Evolutionary conservation across 192 early-diverging fungal genomes (phyloP).

Genomic region (Backusella morwellensis): DNA sequence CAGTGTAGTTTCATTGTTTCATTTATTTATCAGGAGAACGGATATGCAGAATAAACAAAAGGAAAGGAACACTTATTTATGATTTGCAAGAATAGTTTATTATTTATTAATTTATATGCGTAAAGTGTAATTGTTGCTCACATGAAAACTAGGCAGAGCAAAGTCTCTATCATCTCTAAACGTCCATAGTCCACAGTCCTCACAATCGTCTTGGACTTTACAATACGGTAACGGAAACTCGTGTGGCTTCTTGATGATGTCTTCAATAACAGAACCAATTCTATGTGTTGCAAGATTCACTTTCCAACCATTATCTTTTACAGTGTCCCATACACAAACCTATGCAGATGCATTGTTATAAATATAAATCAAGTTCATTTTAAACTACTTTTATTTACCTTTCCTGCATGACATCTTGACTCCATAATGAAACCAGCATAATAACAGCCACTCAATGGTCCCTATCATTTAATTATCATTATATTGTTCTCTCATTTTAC

Average conservation of each 20-base stretch:
- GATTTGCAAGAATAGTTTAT: not conserved
- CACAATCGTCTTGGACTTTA: conserved; percentile 56
- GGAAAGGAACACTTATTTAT: too few relatives aligned
- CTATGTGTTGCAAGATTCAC: conserved; percentile 78
- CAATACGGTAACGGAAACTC: conserved; percentile 46
- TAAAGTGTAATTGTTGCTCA: not conserved
- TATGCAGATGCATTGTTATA: not conserved
- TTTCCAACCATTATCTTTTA: conserved; percentile 60
- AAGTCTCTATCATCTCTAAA: conserved; percentile 46
- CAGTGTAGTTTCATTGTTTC: too few relatives aligned
- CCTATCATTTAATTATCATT: conserved; percentile 6
- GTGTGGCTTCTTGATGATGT: conserved; percentile 47
- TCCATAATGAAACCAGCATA: conserved; percentile 41
- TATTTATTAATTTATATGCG: not conserved
- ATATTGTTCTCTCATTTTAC: conserved; percentile 58
- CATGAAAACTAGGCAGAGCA: not conserved
- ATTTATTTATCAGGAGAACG: too few relatives aligned
- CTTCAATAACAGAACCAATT: conserved; percentile 75
- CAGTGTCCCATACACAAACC: conserved; percentile 66
- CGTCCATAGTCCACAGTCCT: conserved; percentile 79
- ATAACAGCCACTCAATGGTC: conserved; percentile 30
- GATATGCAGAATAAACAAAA: too few relatives aligned
- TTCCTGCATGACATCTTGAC: conserved; percentile 53
- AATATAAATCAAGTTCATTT: not conserved
- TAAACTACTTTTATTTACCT: not conserved